Evolutionary conservation across 2,329 filamentous ascomycete species (phyloP).

Genomic region (Calonectria hawksworthii): DNA sequence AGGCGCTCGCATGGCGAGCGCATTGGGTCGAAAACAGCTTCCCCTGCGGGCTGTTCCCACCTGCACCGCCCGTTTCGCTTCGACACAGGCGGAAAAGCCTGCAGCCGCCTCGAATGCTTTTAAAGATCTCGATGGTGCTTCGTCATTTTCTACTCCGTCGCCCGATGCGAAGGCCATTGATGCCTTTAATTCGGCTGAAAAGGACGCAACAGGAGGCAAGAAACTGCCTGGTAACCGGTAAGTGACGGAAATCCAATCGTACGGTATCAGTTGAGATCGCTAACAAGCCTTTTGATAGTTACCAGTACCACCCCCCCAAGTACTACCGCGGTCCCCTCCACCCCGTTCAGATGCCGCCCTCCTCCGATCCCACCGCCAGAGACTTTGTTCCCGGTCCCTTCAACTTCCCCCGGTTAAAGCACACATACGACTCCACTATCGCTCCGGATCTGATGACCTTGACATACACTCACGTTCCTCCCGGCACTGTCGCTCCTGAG

Average conservation of each 20-base stretch:
- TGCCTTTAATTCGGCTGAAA: constrained; percentile 57
- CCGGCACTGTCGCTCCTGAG: constrained; percentile 73
- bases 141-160: constrained; percentile 60
- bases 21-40: constrained; percentile 48
- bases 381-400: constrained; percentile 94
- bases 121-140: constrained; percentile 65
- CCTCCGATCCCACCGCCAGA: constrained; percentile 89
- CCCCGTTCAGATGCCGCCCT: constrained; percentile 89
- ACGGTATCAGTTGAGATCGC: not conserved
- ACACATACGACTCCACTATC: constrained; percentile 90
- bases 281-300: constrained; percentile 69
- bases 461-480: constrained; percentile 87
- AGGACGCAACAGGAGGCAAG: constrained; percentile 50
- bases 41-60: constrained; percentile 40
- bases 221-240: constrained; percentile 64
- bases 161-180: constrained; percentile 56
- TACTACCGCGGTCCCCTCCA: constrained; percentile 95
- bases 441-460: constrained; percentile 90
- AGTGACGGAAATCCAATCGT: constrained; percentile 29
- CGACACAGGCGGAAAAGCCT: constrained; percentile 58
- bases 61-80: constrained; percentile 59
- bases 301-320: constrained; percentile 94
- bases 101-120: constrained; percentile 48
- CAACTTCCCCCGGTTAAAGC: constrained; percentile 85
- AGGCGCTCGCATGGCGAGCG: constrained; percentile 53